Evolutionary conservation across 139 green algal genomes (phyloP), one percentile per base, ranked within the genome.

Genomic region (Tetradesmus lagerheimii): DNA sequence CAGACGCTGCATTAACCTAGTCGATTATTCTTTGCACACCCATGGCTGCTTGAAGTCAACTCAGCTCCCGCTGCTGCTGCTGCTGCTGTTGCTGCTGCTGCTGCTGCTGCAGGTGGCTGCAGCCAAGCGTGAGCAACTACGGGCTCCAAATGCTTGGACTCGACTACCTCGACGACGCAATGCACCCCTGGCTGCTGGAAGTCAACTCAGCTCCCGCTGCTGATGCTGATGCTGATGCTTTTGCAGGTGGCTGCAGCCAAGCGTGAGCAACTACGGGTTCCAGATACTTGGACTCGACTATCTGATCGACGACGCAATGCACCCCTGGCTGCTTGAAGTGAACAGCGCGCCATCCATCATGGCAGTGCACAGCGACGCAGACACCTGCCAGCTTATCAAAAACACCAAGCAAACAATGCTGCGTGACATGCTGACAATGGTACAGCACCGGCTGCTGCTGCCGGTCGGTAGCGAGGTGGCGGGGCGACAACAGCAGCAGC

Each of bases 11-110:
- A n/a, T n/a, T n/a, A n/a, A n/a, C n/a, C n/a, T n/a, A n/a, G n/a
- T n/a, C n/a, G n/a, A n/a, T n/a, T n/a, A n/a, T n/a, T n/a, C n/a
- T n/a, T n/a, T 12, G 45, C 14, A 18, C 47, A 50, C 39, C 92
- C 92, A 0, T 96, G 93, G 93, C 87, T 96, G 78, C 91, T 96
- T 23, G 93, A 96, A 90, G 87, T 95, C 76, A 96, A 96, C 90
- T 0, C 45, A 18, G 45, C 45, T 57, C 11, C 57, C 8, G 57
- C 57, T 71, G 57, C 57, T 71, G 57, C 57, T 71, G 23, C 45
- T 57, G 45, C 45, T 57, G 45, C 57, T 31, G 57, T 23, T 71
- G 57, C 57, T 71, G 57, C 57, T 71, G 23, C 57, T 67, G 57
- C 23, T n/a, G 57, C 16, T 71, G 0, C 12, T 31, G 0, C 57